These are phyloP conservation scores for Exsudoporus frostii DNA, from an alignment of 768 basidiomycete species.

Conservation along the genomic window DNA sequence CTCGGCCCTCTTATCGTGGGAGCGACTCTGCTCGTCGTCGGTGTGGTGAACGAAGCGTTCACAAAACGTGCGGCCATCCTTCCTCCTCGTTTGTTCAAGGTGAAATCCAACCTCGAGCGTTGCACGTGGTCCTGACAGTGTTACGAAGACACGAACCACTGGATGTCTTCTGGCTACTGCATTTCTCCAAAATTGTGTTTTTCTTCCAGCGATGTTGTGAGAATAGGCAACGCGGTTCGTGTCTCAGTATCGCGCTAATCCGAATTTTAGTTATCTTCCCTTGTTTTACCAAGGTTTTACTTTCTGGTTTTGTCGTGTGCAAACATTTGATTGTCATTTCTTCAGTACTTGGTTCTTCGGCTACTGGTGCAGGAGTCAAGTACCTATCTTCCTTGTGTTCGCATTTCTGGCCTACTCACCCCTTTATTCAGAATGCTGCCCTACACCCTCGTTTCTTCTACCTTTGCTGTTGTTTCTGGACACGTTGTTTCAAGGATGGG, in stretches of 20 bases:
- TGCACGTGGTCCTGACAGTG: neutral
- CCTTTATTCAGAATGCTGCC: slow-evolving; percentile 57
- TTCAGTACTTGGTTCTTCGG: slow-evolving; percentile 61
- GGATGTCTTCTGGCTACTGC: slow-evolving; percentile 50
- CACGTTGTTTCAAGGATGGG: slow-evolving; percentile 57
- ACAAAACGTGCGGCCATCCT: slow-evolving; percentile 68
- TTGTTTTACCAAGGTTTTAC: slow-evolving; percentile 59
- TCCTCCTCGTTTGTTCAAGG: slow-evolving; percentile 72
- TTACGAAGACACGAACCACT: slow-evolving; percentile 62
- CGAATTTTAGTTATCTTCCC: slow-evolving; percentile 53
- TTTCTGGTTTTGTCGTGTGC: neutral
- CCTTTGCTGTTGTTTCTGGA: slow-evolving; percentile 54
- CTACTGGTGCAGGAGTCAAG: slow-evolving; percentile 67
- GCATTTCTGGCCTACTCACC: neutral
- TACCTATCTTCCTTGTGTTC: slow-evolving; percentile 42
- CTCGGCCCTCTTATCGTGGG: slow-evolving; percentile 60
- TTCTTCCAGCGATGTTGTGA: slow-evolving; percentile 45
- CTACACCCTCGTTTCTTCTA: slow-evolving; percentile 58
- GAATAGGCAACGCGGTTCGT: neutral
- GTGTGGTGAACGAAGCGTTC: slow-evolving; percentile 52
- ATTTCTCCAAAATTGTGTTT: slow-evolving; percentile 61
- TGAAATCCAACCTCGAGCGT: slow-evolving; percentile 16
- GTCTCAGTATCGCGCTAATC: neutral
- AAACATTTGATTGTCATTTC: neutral
- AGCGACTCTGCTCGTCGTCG: slow-evolving; percentile 44